Evolutionary conservation across 1,139 yeast species (phyloP), one percentile per base, ranked within the genome.

Genomic region (Blastobotrys persicus): DNA sequence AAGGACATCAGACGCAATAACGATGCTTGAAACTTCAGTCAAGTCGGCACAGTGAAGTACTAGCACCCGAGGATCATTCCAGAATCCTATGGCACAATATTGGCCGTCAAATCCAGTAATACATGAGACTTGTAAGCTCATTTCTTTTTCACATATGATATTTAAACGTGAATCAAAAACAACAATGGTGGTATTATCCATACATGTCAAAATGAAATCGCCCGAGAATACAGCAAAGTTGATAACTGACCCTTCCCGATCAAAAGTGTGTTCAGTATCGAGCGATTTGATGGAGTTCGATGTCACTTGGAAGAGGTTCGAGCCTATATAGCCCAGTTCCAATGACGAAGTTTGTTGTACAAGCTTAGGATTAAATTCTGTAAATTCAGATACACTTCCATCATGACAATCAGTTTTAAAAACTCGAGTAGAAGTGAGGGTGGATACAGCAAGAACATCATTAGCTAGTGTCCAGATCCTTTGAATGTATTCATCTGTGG

Each of bases 381-480:
- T 11, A 2, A 19, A 6, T 14, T 35, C 46, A 11, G 37, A 17
- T 5, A 42, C 33, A 13, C 31, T 11, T 3, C 46, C 41, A 7
- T 26, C 34, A 3, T 26, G 23, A 3, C 17, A 34, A 4, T 43
- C 41, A 17, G 19, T 23, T 18, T 12, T 4, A 17, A 28, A 20
- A 17, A 43, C 14, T 11, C 34, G 20, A 3, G 40, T 28, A 2
- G 18, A 11, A 13, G 34, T 23, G 3, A 37, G 23, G 11, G 41
- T 20, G 26, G 39, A 14, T 6, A 37, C 23, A 16, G 31, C 20
- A 12, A 37, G 23, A 12, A 33, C 14, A 2, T 13, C 4, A 9
- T 26, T 12, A 3, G 17, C 43, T 1, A 44, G n/a, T 2, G 20
- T 20, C 48, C 50, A 50, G 41, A 50, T 37, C n/a, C 32, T 42